Evolutionary conservation across 2,329 filamentous ascomycete genomes (phyloP), one percentile per base, ranked within the genome.

Genomic region (Paracamarosporium sp.): DNA sequence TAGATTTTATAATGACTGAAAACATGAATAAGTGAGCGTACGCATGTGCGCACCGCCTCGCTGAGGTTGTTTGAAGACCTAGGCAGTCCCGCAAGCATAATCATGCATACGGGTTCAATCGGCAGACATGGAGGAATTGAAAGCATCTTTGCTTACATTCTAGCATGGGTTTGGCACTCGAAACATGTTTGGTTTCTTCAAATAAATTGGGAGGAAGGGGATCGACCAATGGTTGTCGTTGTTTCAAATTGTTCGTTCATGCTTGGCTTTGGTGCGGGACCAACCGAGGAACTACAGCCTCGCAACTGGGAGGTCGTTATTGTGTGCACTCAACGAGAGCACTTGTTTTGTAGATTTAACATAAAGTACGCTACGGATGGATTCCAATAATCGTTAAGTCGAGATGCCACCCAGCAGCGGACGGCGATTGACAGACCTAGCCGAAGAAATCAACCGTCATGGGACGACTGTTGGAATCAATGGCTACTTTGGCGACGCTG

Each of bases 171-270:
- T 15, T 47, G 47, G 28, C 52, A 55, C 50, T 62, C 63, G 66
- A 71, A 72, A 72, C 70, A 70, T 68, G 67, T 72, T 69, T 68
- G 36, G 62, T 62, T 64, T 64, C 62, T 56, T 64, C 57, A 41
- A 27, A 46, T 54, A 57, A 24, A 57, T 53, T 50, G 43, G 53
- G 4, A 24, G 9, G 2, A 45, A 1, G 20, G n/a, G 15, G 30
- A 24, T 40, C n/a, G 44, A 36, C 56, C 59, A 60, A 59, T 53
- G 40, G 54, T 38, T 5, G 22, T 1, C 12, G 22, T 25, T 15
- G 55, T 56, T 58, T 57, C 56, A 55, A 22, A 52, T 56, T 53
- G 35, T 48, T 55, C 38, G 24, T 35, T 56, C 30, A 60, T 56
- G 57, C 57, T 50, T 33, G n/a, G 36, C 20, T 20, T 35, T 44